Conservation (phyloP, 495 filamentous ascomycete species). For the Hypoxylon perforatum region DNA sequence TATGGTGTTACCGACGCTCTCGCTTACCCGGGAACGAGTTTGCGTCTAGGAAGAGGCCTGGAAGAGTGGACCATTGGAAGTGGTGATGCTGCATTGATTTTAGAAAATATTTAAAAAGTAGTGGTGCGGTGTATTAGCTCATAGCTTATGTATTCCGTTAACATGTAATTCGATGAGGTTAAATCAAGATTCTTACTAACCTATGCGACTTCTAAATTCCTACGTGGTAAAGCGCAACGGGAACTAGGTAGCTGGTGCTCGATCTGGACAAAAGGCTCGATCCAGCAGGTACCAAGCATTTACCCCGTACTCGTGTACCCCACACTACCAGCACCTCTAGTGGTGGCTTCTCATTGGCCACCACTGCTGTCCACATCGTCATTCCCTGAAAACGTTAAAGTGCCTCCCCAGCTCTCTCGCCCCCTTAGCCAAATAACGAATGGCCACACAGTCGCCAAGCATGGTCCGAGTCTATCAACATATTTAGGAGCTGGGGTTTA, state of each 20-base stretch:
- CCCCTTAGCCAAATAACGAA: background rate
- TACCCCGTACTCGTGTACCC: conserved; percentile 21
- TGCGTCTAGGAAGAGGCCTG: too few species aligned
- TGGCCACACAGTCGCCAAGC: conserved; percentile 20
- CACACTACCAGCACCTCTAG: conserved; percentile 27
- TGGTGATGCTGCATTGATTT: background rate
- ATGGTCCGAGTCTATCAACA: conserved; percentile 13
- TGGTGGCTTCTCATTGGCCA: conserved; percentile 26
- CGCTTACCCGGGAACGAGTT: too few species aligned
- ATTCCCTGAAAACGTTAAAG: conserved; percentile 24
- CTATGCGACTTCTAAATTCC: conserved; percentile 9
- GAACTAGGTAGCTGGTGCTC: conserved; percentile 11
- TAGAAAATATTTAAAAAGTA: conserved; percentile 18
- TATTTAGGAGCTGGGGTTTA: background rate
- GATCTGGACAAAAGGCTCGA: conserved; percentile 1
- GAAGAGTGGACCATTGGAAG: too few species aligned
- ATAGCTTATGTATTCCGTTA: too few species aligned
- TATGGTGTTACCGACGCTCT: background rate
- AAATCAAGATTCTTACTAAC: conserved; percentile 26
- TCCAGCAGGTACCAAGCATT: conserved; percentile 16
- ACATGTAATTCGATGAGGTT: conserved; percentile 24
- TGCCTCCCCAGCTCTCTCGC: conserved; percentile 2
- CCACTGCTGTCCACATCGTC: conserved; percentile 18
- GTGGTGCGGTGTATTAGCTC: conserved; percentile 11
- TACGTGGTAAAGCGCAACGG: conserved; percentile 1